Conservation (phyloP, 1,284 basidiomycete species). For the Ustilago curta region DNA sequence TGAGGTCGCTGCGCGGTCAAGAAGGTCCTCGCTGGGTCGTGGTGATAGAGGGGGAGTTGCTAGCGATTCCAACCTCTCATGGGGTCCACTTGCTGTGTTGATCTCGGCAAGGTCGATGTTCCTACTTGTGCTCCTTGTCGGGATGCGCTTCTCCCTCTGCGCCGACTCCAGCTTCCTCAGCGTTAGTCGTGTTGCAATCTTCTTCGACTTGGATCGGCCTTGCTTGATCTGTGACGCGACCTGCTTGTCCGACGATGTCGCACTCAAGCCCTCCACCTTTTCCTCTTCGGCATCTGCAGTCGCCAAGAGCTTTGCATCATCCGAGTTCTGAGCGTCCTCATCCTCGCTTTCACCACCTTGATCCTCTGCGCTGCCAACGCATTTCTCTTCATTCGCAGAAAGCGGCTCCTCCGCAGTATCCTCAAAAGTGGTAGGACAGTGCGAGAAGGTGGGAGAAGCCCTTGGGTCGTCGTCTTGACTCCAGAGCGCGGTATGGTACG, state of each 20-base stretch:
- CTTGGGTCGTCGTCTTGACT: constrained; percentile 30
- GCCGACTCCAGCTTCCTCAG: constrained; percentile 27
- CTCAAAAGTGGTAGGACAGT: not conserved
- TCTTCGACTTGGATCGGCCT: constrained; percentile 20
- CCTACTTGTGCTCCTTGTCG: constrained; percentile 18
- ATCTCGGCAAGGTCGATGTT: not conserved
- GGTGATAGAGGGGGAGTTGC: constrained; percentile 42
- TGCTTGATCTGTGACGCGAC: not conserved
- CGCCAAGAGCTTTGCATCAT: not conserved
- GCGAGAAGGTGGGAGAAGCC: constrained; percentile 6
- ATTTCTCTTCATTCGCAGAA: not conserved
- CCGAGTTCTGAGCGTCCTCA: not conserved
- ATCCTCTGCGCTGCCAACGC: constrained; percentile 1
- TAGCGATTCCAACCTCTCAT: constrained; percentile 32
- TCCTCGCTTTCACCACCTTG: constrained; percentile 1
- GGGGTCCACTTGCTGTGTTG: not conserved
- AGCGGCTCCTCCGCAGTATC: not conserved
- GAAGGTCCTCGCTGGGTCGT: constrained; percentile 8
- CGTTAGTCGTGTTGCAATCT: constrained; percentile 20
- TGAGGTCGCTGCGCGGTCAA: not conserved
- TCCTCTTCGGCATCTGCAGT: not conserved
- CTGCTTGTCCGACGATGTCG: too few relatives aligned
- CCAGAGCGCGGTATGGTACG: constrained; percentile 43
- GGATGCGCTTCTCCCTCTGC: constrained; percentile 1
- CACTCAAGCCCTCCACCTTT: not conserved